Percentiles rank a stretch among this genome's conserved stretches.
Conservation (phyloP, 2,329 filamentous ascomycete species). For the Nannizzia gypsea region DNA sequence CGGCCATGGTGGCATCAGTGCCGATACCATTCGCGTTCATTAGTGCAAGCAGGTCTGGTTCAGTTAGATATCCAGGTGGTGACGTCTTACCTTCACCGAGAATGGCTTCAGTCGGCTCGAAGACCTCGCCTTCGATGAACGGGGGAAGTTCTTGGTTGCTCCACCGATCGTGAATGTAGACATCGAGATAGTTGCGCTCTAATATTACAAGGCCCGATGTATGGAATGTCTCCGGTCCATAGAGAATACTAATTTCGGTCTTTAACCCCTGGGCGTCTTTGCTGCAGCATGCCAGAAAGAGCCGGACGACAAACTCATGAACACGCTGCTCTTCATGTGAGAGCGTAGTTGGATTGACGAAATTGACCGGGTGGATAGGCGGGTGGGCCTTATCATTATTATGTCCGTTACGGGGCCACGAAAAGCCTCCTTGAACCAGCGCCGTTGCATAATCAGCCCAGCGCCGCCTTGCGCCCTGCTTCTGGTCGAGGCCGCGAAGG, state of each 20-base stretch:
- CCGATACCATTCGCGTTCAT: conserved; percentile 7
- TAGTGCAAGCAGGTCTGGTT: conserved; percentile 7
- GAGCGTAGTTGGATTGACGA: conserved; percentile 6
- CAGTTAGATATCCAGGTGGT: conserved; percentile 4
- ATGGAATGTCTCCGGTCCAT: conserved; percentile 3
- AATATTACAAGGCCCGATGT: conserved; percentile 4
- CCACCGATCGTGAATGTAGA: conserved; percentile 5
- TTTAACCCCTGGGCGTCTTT: conserved; percentile 6
- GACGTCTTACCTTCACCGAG: conserved; percentile 4
- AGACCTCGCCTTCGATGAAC: conserved; percentile 5
- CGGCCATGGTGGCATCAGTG: conserved; percentile 6
- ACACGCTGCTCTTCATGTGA: conserved; percentile 5
- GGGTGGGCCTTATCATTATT: conserved; percentile 7
- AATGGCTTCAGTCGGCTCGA: conserved; percentile 6
- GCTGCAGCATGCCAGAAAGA: conserved; percentile 6
- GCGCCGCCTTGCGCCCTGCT: conserved; percentile 3
- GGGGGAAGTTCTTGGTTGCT: conserved; percentile 5
- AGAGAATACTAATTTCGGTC: conserved; percentile 6
- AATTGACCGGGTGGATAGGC: conserved; percentile 6
- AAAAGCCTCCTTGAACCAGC: conserved; percentile 6
- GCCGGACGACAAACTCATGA: conserved; percentile 6
- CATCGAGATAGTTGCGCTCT: conserved; percentile 6
- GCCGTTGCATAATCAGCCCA: conserved; percentile 5
- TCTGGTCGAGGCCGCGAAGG: conserved; percentile 4
- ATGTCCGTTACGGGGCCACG: conserved; percentile 4